These are phyloP conservation scores for Xylaria multiplex DNA, from an alignment of 2,329 filamentous ascomycete genomes.

Conservation along the genomic window DNA sequence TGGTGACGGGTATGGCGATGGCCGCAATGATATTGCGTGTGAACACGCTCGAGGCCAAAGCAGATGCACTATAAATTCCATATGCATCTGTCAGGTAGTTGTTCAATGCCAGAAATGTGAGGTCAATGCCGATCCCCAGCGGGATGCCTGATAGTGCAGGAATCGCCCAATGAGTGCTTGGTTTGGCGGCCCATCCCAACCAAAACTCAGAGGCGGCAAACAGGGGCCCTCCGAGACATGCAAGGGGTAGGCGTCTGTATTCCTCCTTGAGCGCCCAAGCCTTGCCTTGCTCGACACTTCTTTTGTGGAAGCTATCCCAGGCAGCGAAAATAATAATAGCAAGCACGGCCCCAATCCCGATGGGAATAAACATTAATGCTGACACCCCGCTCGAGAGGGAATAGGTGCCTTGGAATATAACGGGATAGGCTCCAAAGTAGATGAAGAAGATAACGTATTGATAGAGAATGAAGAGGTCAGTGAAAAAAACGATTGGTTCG, in stretches of 20 bases:
- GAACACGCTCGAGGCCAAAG: constrained; percentile 69
- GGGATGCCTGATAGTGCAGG: constrained; percentile 29
- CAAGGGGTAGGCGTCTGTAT: constrained; percentile 33
- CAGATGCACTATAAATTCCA: constrained; percentile 61
- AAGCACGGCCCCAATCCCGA: neutral
- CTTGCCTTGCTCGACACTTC: no score
- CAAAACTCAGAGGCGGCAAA: constrained; percentile 31
- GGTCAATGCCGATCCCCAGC: constrained; percentile 32
- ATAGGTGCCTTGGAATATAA: constrained; percentile 57
- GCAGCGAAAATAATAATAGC: neutral
- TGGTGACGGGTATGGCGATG: constrained; percentile 59
- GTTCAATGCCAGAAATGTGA: constrained; percentile 57
- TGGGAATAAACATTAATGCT: constrained; percentile 48
- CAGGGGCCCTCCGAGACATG: constrained; percentile 35
- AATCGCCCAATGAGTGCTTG: constrained; percentile 29
- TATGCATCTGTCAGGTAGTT: constrained; percentile 64
- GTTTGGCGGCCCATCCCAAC: constrained; percentile 36
- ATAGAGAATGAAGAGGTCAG: constrained; percentile 53
- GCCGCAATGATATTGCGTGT: constrained; percentile 67
- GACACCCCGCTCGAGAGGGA: constrained; percentile 56
- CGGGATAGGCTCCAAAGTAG: constrained; percentile 68
- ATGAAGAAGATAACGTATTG: constrained; percentile 66
- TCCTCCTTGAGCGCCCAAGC: constrained; percentile 30
- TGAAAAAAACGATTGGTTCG: constrained; percentile 39
- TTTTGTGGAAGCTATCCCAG: no score